Evolutionary conservation across 1,139 yeast species (phyloP), one percentile per base, ranked within the genome.

Genomic region (Candida tropicalis): DNA sequence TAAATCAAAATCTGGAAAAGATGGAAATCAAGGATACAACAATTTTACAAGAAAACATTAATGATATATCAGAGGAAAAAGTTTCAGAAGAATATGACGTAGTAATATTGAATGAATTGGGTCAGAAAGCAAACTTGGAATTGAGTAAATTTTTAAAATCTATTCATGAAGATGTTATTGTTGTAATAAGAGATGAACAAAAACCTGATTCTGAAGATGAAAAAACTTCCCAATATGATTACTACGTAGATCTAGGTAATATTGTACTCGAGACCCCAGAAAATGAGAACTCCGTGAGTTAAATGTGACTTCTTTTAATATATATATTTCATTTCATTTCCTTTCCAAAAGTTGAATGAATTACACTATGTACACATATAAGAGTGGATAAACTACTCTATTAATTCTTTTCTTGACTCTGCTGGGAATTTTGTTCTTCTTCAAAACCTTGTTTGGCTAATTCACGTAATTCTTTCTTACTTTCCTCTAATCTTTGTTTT

Each of bases 401-500:
- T 18, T 10, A 17, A 32, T 29, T 11, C n/a, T 13, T 13, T 5
- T 8, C 23, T 22, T 33, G 5, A 13, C 22, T 29, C 5, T 28
- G 20, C 13, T 26, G 16, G 16, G 31, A 37, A 4, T 33, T 22
- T 40, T 46, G 53, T 37, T 57, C 66, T 33, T 57, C 57, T 39
- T 58, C 52, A 44, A 73, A 73, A 2, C 77, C 78, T 41, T 70
- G 73, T 48, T 59, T 54, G 5, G 78, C 79, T 39, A 70, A 64
- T 43, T 64, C 58, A 28, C 62, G 51, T 52, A 73, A 65, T 51
- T 73, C 78, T 17, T 57, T 56, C 48, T 58, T 62, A 31, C 73
- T 65, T 31, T 70, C 69, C 48, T 69, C 73, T 44, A 66, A 56
- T 45, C 77, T 58, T 48, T 70, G 66, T 65, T 77, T 82, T 58